Evolutionary conservation across 2,329 filamentous ascomycete species (phyloP), one percentile per base, ranked within the genome.

Genomic region (Xylariomycetidae sp.): DNA sequence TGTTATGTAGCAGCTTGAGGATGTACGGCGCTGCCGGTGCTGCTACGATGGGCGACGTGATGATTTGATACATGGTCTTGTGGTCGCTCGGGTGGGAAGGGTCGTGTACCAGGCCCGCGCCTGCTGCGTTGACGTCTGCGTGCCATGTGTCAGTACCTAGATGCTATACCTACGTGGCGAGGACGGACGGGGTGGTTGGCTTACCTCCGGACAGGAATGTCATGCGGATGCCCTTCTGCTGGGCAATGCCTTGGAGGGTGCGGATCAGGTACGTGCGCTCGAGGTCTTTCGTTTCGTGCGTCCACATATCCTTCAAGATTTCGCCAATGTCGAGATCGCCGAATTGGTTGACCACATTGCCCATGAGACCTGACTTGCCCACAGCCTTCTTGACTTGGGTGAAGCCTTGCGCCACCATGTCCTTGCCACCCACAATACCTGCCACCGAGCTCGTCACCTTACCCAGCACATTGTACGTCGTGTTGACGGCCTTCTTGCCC

Each of bases 41-140:
- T 29, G 94, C 93, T 34, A 96, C 90, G 40, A 98, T 86, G 6
- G 88, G 81, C 3, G 88, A 89, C 2, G 89, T 82, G 57, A 96
- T 95, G 57, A 98, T 75, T 60, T 98, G 92, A 65, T 96, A 98
- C 90, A 98, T 98, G 18, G 92, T 95, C 65, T 96, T 98, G 72
- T 96, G 88, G 60, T 96, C 88, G 24, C 78, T 79, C 1, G 90
- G 90, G 57, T 92, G 86, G 14, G 83, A 75, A 0, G 92, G 92
- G 61, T 98, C 92, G 60, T 98, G 92, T 2, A 98, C 79, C 9
- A 98, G 74, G 38, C 92, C 92, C 15, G 92, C 92, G 44, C 92
- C 92, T 46, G 85, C 89, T 50, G 80, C 84, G 59, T 90, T 92
- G 57, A 96, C 90, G 52, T 84, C 80, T 82, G 7, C 12, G 20